phyloP scores from a whole-genome alignment of 2,329 filamentous ascomycete genomes.

The Pyrenochaeta sp. region DNA sequence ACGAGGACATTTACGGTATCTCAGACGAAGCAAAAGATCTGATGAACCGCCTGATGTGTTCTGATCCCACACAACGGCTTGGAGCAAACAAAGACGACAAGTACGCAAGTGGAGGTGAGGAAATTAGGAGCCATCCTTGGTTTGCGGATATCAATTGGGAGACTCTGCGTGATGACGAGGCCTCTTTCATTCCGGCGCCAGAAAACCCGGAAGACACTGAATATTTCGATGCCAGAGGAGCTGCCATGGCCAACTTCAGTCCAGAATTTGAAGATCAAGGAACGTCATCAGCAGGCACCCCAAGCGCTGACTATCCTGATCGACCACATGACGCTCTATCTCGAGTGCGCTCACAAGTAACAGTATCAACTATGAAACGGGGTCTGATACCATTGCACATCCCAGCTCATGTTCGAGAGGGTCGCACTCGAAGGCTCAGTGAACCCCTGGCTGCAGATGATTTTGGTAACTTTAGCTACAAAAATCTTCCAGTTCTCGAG shows the following conservation, averaged over 20 bases:
- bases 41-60: conserved; percentile 89
- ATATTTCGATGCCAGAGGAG: conserved; percentile 93
- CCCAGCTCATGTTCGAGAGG: conserved; percentile 91
- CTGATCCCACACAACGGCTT: conserved; percentile 80
- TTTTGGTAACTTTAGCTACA: conserved; percentile 96
- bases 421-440: conserved; percentile 84
- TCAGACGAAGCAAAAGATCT: conserved; percentile 91
- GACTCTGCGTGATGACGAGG: conserved; percentile 89
- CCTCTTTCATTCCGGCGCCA: conserved; percentile 90
- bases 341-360: conserved; percentile 85
- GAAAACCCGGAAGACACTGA: conserved; percentile 98
- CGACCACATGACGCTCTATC: conserved; percentile 94
- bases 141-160: conserved; percentile 90
- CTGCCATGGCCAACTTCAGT: conserved; percentile 88
- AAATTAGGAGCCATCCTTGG: conserved; percentile 90
- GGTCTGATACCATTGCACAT: conserved; percentile 95
- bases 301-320: conserved; percentile 81
- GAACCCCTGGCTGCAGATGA: conserved; percentile 90
- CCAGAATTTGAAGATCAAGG: conserved; percentile 92
- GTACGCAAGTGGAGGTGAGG: conserved; percentile 82
- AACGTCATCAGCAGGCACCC: conserved; percentile 73
- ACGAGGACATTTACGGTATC: conserved; percentile 74
- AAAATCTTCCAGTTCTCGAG: conserved; percentile 93
- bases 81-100: conserved; percentile 87
- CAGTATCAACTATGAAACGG: conserved; percentile 80